A percentile compares a stretch with the other conserved stretches of the same genome.
Evolutionary conservation across 192 early-diverging fungal species (phyloP).

Genomic region (Geranomyces variabilis): DNA sequence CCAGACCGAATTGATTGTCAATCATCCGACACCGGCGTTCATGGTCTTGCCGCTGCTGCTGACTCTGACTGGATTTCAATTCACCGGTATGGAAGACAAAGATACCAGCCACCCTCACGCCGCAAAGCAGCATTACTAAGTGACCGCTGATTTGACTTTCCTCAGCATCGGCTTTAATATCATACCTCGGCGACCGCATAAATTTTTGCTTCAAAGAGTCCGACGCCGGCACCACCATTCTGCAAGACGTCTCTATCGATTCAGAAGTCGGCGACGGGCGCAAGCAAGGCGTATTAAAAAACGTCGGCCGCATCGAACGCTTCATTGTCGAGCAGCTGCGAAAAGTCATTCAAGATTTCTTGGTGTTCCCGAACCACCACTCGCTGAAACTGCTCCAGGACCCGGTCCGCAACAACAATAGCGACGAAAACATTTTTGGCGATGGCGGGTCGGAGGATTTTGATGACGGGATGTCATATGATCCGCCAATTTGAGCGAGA

Average conservation of each 20-base stretch:
- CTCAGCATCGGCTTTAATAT: conserved; percentile 57
- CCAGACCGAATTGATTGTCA: conserved; percentile 60
- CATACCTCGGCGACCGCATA: conserved; percentile 61
- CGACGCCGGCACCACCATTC: conserved; percentile 47
- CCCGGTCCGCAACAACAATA: not conserved
- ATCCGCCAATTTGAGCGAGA: not conserved
- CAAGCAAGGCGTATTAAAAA: conserved; percentile 61
- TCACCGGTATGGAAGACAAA: conserved; percentile 45
- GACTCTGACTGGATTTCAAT: conserved; percentile 59
- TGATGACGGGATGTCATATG: conserved; percentile 8
- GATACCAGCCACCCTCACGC: too few species aligned
- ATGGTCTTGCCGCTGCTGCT: conserved; percentile 59
- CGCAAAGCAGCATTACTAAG: not conserved
- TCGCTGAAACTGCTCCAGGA: conserved; percentile 4
- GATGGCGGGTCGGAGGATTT: conserved; percentile 12
- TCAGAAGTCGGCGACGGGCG: conserved; percentile 61
- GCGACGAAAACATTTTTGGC: not conserved
- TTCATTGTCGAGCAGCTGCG: conserved; percentile 48
- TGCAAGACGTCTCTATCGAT: conserved; percentile 62
- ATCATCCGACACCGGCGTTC: conserved; percentile 64
- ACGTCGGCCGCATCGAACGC: conserved; percentile 62
- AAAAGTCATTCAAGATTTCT: conserved; percentile 43
- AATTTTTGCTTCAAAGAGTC: conserved; percentile 65
- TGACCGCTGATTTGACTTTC: not conserved
- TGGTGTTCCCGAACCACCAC: conserved; percentile 57